These are phyloP conservation scores for Termitomyces sp. DNA, from an alignment of 768 basidiomycete genomes.

Conservation along the genomic window DNA sequence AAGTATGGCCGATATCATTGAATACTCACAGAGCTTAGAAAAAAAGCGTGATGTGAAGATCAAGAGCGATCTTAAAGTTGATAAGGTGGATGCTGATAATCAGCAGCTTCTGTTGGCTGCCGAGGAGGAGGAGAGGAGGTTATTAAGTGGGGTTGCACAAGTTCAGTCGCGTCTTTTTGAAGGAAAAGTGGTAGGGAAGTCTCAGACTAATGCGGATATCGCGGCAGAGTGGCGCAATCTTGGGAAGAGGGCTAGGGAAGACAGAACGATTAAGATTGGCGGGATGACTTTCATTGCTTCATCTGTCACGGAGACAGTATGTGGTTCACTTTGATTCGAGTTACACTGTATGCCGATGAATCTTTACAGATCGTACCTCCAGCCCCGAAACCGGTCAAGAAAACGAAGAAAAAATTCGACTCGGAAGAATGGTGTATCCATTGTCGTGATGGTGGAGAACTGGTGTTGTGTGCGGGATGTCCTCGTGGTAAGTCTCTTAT, in stretches of 20 bases:
- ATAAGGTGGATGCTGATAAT: slow-evolving; percentile 9
- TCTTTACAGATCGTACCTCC: slow-evolving; percentile 13
- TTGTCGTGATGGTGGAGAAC: slow-evolving; percentile 58
- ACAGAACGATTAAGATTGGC: slow-evolving; percentile 33
- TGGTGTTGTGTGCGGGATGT: slow-evolving; percentile 45
- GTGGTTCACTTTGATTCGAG: not conserved
- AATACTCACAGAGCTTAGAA: slow-evolving; percentile 41
- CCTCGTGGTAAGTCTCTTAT: slow-evolving; percentile 44
- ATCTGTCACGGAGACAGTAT: slow-evolving; percentile 16
- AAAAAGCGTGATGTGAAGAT: slow-evolving; percentile 41
- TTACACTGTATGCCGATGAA: slow-evolving; percentile 2
- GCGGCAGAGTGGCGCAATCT: slow-evolving; percentile 43
- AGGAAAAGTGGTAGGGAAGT: slow-evolving; percentile 38
- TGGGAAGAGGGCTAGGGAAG: slow-evolving; percentile 40
- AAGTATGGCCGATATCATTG: slow-evolving; percentile 40
- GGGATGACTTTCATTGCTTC: slow-evolving; percentile 29
- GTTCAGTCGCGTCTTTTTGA: slow-evolving; percentile 60
- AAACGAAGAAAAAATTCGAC: slow-evolving; percentile 35
- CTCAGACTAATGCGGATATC: slow-evolving; percentile 38
- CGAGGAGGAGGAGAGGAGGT: slow-evolving; percentile 49
- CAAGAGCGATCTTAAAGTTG: slow-evolving; percentile 35
- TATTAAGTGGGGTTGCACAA: slow-evolving; percentile 55
- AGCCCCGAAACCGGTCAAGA: slow-evolving; percentile 23
- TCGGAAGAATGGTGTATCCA: slow-evolving; percentile 58
- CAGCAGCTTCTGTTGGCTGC: slow-evolving; percentile 34